Evolutionary conservation across 2,329 filamentous ascomycete genomes (phyloP).

Genomic region (Calonectria crousiana): DNA sequence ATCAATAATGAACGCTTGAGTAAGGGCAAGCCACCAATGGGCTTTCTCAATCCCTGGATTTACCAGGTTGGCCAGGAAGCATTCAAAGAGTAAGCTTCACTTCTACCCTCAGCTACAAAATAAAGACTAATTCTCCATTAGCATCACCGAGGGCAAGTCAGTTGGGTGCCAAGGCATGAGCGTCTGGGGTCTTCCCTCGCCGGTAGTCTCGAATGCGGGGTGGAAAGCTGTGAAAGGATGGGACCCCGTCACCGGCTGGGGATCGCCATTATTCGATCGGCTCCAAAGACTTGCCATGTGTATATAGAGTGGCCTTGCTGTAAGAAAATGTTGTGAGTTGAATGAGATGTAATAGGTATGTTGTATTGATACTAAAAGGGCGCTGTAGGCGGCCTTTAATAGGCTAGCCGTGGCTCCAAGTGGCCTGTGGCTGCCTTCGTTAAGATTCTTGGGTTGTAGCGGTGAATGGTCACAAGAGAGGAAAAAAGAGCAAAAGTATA

Average conservation of each 20-base stretch:
- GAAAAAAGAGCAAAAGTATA: too few relatives aligned
- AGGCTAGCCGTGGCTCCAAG: too few relatives aligned
- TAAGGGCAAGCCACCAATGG: slow-evolving; percentile 64
- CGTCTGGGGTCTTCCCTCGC: slow-evolving; percentile 40
- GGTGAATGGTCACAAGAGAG: too few relatives aligned
- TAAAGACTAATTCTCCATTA: slow-evolving; percentile 28
- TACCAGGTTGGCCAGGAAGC: slow-evolving; percentile 54
- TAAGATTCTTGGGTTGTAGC: too few relatives aligned
- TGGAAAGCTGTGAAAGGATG: slow-evolving; percentile 49
- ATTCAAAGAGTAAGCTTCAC: slow-evolving; percentile 51
- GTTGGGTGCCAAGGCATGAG: slow-evolving; percentile 48
- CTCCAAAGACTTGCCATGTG: slow-evolving; percentile 38
- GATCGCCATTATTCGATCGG: slow-evolving; percentile 58
- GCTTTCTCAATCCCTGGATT: slow-evolving; percentile 73
- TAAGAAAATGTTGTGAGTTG: too few relatives aligned
- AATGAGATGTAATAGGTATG: too few relatives aligned
- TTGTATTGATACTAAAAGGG: too few relatives aligned
- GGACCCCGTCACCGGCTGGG: slow-evolving; percentile 57
- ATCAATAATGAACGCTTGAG: slow-evolving; percentile 73
- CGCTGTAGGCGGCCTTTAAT: too few relatives aligned
- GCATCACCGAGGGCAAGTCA: slow-evolving; percentile 51
- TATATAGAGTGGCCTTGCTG: neutral
- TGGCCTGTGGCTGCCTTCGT: too few relatives aligned
- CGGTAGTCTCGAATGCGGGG: slow-evolving; percentile 43
- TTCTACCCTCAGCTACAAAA: neutral